phyloP scores from a whole-genome alignment of 495 filamentous ascomycete genomes.

The Aspergillus ellipticus region DNA sequence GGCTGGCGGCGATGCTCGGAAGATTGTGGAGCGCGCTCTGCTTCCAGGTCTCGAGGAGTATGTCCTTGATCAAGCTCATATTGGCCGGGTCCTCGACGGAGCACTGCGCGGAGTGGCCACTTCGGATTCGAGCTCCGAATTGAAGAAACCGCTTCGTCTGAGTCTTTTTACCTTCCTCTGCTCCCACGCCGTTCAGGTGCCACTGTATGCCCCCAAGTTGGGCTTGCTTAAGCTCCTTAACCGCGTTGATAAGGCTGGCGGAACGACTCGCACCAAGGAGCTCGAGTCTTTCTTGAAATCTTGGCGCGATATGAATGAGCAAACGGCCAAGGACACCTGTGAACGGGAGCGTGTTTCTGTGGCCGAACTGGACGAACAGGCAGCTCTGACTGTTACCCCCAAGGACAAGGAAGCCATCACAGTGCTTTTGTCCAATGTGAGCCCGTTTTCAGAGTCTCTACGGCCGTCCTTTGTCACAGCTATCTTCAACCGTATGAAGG shows the following conservation, averaged over 20 bases:
- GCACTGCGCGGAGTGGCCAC: conserved; percentile 46
- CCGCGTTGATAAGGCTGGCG: conserved; percentile 62
- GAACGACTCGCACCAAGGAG: conserved; percentile 61
- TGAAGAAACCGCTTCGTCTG: conserved; percentile 63
- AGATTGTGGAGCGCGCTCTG: conserved; percentile 61
- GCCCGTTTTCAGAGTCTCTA: conserved; percentile 40
- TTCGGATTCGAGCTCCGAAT: conserved; percentile 41
- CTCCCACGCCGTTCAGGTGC: conserved; percentile 64
- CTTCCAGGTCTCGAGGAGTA: conserved; percentile 77
- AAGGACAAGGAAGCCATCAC: conserved; percentile 65
- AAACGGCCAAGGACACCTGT: conserved; percentile 43
- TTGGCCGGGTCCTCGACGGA: conserved; percentile 56
- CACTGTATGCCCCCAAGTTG: conserved; percentile 62
- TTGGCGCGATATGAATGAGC: conserved; percentile 53
- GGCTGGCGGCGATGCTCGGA: conserved; percentile 48
- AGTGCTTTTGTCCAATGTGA: conserved; percentile 49
- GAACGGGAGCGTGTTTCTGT: conserved; percentile 58
- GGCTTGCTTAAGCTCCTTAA: conserved; percentile 69
- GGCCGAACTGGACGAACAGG: conserved; percentile 52
- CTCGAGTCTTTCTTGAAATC: conserved; percentile 64
- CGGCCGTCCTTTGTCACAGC: conserved; percentile 54
- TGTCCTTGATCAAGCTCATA: conserved; percentile 64
- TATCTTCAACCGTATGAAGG: conserved; percentile 60
- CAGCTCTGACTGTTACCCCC: conserved; percentile 59
- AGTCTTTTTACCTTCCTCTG: conserved; percentile 71